Base-by-base conservation (phyloP, 2,329 filamentous ascomycete genomes). In the Cladosporium oxysporum region DNA sequence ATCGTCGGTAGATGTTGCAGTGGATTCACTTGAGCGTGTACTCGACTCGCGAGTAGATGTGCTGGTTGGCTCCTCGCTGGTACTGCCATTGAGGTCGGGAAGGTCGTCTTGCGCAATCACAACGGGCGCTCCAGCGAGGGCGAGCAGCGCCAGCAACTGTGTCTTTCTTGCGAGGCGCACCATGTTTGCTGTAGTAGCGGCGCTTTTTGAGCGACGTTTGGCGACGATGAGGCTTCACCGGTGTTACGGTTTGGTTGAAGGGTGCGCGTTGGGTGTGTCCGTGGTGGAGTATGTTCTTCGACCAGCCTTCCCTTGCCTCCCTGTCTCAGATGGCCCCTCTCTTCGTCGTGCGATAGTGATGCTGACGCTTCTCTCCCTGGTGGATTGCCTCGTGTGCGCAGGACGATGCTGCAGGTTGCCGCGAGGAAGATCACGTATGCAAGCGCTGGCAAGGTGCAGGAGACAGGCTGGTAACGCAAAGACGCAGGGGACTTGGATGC, bases 91-190 rank as follows among this genome's bases (percentile, higher is more conserved):
- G 47, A 76, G 71, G 52, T 74, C 66, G 18, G 75, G 74, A 4
- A 76, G 65, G 29, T 65, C 49, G 44, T 72, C 69, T 64, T 75
- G 72, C 28, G 72, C 71, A 57, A 69, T 63, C 4, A 70, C 71
- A n/a, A 69, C 47, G 26, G 70, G 66, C 58, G 66, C 65, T 50
- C 66, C 69, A 33, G 70, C 65, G 44, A 76, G 69, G 28, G 71
- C 71, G 29, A 73, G 63, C 37, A 73, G 60, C 33, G 68, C 68
- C 47, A 73, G 53, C 7, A 65, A 55, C 28, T 52, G 62, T 41
- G 52, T 59, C 35, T 60, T 57, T 28, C 35, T 64, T 29, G 62
- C 55, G 41, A 57, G 50, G 50, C 52, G 62, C 50, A 58, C 50
- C 50, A 64, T 64, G 21, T 50, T 52, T 35, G 28, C 47, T 52